Base-by-base conservation (phyloP, 805 yeast species). In the Metschnikowia corniflorae region DNA sequence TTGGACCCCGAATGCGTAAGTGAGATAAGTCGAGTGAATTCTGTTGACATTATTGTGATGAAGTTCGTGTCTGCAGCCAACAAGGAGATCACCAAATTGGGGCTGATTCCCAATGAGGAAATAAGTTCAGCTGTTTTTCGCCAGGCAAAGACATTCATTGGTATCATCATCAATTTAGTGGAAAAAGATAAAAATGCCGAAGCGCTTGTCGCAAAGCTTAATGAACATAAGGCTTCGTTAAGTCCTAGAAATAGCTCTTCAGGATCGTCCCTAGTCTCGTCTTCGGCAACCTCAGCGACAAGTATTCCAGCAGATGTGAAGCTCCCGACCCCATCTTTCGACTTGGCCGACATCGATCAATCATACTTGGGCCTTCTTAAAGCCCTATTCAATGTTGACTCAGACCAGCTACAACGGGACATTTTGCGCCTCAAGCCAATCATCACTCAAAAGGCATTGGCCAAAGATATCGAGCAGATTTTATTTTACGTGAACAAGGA, bases 61-160 rank as follows among this genome's bases (percentile, higher is more conserved):
- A 61, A 68, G 46, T 79, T 78, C 47, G 75, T 75, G 7, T 66
- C 73, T 7, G 61, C 67, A 37, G 73, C 82, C 7, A 75, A 73
- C 31, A 73, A 69, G 43, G 82, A 77, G 48, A 36, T 74, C 29
- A 63, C 57, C 22, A 75, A 73, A 39, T 43, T 74, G 14, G 67
- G 66, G 2, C 52, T 56, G 23, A 40, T 55, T 3, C 50, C 54
- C 4, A 34, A 57, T 17, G 55, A 50, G 12, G 65, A 64, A 8
- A 49, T 63, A 26, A 58, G 63, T 29, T 49, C 51, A 13, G 47
- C 49, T 7, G 71, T 63, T 3, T 66, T 66, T 42, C 46, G 51
- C 16, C 73, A 65, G 31, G 61, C 72, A 0, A 57, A 50, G 23
- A 44, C 49, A 13, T 65, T 67, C 47, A 63, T 71, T 23, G 50